These are phyloP conservation scores for Erodium maritimum DNA, from an alignment of 345 rosid species.

Conservation along the genomic window DNA sequence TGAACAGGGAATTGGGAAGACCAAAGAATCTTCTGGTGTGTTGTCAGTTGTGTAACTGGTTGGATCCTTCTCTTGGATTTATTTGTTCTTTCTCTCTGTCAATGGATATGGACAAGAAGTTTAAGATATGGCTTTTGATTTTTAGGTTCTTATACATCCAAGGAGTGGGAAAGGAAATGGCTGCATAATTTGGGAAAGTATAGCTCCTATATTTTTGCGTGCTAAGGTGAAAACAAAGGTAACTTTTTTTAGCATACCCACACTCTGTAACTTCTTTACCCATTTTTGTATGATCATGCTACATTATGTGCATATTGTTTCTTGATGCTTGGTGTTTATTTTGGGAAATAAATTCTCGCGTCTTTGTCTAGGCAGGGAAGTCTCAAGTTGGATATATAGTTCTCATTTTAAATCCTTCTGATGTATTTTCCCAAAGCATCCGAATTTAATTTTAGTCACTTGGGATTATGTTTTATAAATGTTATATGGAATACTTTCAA, in stretches of 20 bases:
- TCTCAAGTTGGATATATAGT: too few relatives aligned
- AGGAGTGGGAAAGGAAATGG: slow-evolving; percentile 81
- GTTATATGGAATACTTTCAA: too few relatives aligned
- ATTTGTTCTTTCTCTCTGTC: slow-evolving; percentile 1
- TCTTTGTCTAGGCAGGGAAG: too few relatives aligned
- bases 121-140: slow-evolving; percentile 9
- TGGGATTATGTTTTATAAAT: too few relatives aligned
- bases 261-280: neutral
- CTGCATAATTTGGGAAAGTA: slow-evolving; percentile 56
- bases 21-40: slow-evolving; percentile 78
- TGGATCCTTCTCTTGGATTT: slow-evolving; percentile 3
- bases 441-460: too few relatives aligned
- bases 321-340: too few relatives aligned
- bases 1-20: slow-evolving; percentile 43
- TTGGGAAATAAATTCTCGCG: too few relatives aligned
- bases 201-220: slow-evolving; percentile 57
- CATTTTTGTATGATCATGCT: neutral
- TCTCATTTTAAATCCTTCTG: too few relatives aligned
- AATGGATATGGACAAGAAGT: neutral
- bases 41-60: too few relatives aligned
- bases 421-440: too few relatives aligned
- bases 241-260: too few relatives aligned
- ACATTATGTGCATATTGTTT: neutral
- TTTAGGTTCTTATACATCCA: slow-evolving; percentile 77
- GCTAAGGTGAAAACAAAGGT: slow-evolving; percentile 75